Base-by-base conservation (phyloP, 148 eudicot genomes). In the Spergularia marina region DNA sequence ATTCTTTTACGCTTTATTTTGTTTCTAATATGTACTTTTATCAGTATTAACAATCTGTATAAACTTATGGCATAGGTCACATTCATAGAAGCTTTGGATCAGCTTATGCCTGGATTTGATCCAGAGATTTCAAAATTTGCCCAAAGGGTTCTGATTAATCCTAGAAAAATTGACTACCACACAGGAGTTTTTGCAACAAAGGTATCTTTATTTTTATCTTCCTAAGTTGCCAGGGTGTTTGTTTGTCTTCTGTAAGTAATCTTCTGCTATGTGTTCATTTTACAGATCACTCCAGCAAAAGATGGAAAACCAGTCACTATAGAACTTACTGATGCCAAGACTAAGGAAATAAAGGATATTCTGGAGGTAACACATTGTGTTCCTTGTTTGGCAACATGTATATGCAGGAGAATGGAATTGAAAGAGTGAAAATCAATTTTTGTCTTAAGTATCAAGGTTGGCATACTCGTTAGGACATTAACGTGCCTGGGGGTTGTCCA, bases 141-240 rank as follows among this genome's bases (percentile, higher is more conserved):
- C 12, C 99, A 96, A 77, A 80, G 99, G 82, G 93, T 96, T 82
- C 85, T 96, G 54, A 91, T 96, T 63, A 92, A 91, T 88, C 97
- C 99, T 69, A 91, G 99, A 72, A 92, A 92, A 75, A 96, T 96
- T 76, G 98, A 96, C 80, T 96, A 84, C 70, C 91, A 96, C 72
- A 96, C 99, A 73, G 99, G 99, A 77, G 99, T 92, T 72, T 92
- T 96, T 89, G 99, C 99, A 56, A 92, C 95, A 85, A 96, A 96
- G 98, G 99, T 92, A 64, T 74, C 49, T 70, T 68, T 49, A 0
- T 36, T 49, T 41, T 77, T 51, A 60, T 21, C 36, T 63, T 65
- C 14, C n/a, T 71, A 23, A 20, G 25, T 7, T 23, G 13, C 41
- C 41, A n/a, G 17, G 20, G 56, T n/a, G n/a, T 54, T 55, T 67